These are phyloP conservation scores for Neonectria faginata DNA, from an alignment of 2,329 filamentous ascomycete species.

Conservation along the genomic window DNA sequence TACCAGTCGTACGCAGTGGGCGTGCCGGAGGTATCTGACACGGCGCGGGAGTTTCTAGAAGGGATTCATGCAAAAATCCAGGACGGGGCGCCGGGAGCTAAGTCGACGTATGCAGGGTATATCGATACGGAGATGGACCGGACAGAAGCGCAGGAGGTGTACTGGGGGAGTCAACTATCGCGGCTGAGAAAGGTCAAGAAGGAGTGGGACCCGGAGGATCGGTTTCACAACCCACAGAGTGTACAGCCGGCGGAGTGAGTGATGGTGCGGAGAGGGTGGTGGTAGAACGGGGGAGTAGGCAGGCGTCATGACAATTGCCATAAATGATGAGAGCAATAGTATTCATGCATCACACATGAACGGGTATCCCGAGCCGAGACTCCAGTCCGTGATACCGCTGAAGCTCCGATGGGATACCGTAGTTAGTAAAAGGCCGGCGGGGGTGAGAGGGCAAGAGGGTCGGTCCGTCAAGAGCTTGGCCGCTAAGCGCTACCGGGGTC, in stretches of 20 bases:
- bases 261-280: neutral
- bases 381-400: neutral
- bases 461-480: neutral
- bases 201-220: constrained; percentile 50
- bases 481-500: neutral
- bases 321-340: neutral
- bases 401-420: neutral
- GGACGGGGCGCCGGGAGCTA: constrained; percentile 44
- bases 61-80: constrained; percentile 61
- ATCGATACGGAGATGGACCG: constrained; percentile 65
- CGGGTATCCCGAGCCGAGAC: neutral
- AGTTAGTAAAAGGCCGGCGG: neutral
- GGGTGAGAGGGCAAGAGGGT: too few species aligned
- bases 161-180: constrained; percentile 51
- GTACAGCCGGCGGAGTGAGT: constrained; percentile 41
- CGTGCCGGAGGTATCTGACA: constrained; percentile 57
- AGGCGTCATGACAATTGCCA: neutral
- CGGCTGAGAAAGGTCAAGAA: constrained; percentile 52
- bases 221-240: constrained; percentile 56
- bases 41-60: constrained; percentile 62
- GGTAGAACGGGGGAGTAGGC: neutral
- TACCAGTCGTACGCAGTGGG: constrained; percentile 71
- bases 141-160: constrained; percentile 54
- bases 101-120: constrained; percentile 72
- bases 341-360: neutral